Base-by-base conservation (phyloP, 2,329 filamentous ascomycete species). In the Trichoderma sp. region DNA sequence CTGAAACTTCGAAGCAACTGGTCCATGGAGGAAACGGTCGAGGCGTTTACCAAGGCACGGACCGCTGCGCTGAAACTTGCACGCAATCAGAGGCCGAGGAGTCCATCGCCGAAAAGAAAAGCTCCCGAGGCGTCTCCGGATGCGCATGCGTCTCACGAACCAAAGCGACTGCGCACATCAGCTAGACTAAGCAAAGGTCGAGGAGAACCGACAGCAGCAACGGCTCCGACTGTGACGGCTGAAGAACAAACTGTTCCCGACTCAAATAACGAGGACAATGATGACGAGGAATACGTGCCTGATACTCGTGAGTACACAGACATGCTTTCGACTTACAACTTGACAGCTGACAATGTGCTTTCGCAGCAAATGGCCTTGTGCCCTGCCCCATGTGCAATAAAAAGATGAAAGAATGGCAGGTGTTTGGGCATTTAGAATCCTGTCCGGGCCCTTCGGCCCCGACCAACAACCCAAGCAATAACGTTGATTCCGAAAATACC, bases 1-100 rank as follows among this genome's bases (percentile, higher is more conserved):
- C 86, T 93, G 70, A 96, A 93, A 78, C 77, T 99, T 73, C 86
- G 94, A 69, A 90, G 90, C 58, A 98, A 98, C 78, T 92, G 90
- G 86, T 89, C 91, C 0, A 83, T 98, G 72, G 89, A 96, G 75
- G 94, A 98, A 76, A 85, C 95, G 1, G 92, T 97, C 10, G 89
- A 93, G 49, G 87, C 89, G 0, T 99, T 97, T 73, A 83, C 87
- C 72, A 85, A 83, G 64, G 88, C 89, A 5, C 85, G 95, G 67
- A 79, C 85, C 4, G 81, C 81, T 24, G 83, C 91, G 4, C 78
- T 97, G 30, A 82, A 85, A 1, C 83, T 94, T 74, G 93, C 93
- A 34, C 85, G 80, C 58, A 81, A 75, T 5, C 59, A 52, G 3
- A 49, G 61, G 2, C 55, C 52, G 5, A 54, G 56, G 18, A 70